Evolutionary conservation across 768 basidiomycete genomes (phyloP).

Genomic region (Pleurotus pulmonarius): DNA sequence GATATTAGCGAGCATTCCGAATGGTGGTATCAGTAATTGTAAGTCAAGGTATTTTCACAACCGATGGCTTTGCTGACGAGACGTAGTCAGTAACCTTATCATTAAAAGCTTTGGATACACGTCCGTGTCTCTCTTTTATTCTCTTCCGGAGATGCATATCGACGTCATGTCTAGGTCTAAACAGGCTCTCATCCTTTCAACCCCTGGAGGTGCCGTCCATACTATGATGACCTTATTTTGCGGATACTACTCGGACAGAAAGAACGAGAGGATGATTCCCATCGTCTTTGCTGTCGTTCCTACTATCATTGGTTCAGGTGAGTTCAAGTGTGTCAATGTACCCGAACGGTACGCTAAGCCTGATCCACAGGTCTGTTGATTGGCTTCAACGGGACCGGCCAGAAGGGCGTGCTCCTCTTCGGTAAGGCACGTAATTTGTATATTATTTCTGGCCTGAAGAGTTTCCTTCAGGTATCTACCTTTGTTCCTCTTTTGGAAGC

Average conservation of each 20-base stretch:
- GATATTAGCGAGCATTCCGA: slow-evolving; percentile 56
- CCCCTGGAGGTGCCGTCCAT: slow-evolving; percentile 51
- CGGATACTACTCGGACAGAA: slow-evolving; percentile 65
- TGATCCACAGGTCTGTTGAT: slow-evolving; percentile 40
- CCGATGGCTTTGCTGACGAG: not conserved
- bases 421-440: slow-evolving; percentile 29
- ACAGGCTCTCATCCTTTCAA: slow-evolving; percentile 57
- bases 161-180: slow-evolving; percentile 35
- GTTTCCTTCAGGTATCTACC: slow-evolving; percentile 35
- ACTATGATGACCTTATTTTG: slow-evolving; percentile 46
- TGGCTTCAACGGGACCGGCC: slow-evolving; percentile 43
- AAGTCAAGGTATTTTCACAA: slow-evolving; percentile 14
- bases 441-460: not conserved
- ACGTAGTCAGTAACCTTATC: slow-evolving; percentile 55
- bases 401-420: slow-evolving; percentile 54
- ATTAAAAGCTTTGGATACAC: slow-evolving; percentile 65
- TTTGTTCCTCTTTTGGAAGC: slow-evolving; percentile 54
- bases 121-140: slow-evolving; percentile 25
- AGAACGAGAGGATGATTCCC: slow-evolving; percentile 58
- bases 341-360: not conserved
- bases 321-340: slow-evolving; percentile 2
- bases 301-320: slow-evolving; percentile 54
- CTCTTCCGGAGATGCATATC: not conserved
- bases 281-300: slow-evolving; percentile 56
- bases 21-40: slow-evolving; percentile 64